Percentiles rank a stretch among this genome's conserved stretches.
phyloP scores from a whole-genome alignment of 2,329 filamentous ascomycete species.

The Aspergillus latus region DNA sequence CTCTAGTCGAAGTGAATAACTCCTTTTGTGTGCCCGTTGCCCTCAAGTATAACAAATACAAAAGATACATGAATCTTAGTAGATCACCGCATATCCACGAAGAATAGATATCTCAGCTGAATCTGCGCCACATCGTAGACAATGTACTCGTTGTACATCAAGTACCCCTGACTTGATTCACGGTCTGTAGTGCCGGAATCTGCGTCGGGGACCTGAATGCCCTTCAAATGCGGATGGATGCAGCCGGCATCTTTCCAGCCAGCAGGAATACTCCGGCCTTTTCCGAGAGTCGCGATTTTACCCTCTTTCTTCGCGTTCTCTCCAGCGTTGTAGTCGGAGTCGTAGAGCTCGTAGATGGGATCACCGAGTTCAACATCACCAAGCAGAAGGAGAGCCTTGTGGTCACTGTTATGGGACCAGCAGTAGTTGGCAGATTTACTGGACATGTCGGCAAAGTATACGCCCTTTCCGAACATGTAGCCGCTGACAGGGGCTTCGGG shows the following conservation, averaged over 20 bases:
- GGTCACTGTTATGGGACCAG: conserved; percentile 57
- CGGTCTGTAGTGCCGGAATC: neutral
- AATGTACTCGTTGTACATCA: conserved; percentile 50
- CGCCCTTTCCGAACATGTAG: conserved; percentile 89
- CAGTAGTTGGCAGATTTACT: conserved; percentile 83
- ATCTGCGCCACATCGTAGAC: conserved; percentile 51
- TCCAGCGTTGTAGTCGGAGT: conserved; percentile 62
- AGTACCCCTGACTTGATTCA: neutral
- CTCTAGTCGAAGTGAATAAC: neutral
- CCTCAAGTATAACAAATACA: neutral
- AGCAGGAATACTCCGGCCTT: conserved; percentile 63
- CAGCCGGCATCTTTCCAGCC: conserved; percentile 73
- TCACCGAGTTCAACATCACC: conserved; percentile 81
- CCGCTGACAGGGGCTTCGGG: conserved; percentile 71
- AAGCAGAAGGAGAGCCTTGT: conserved; percentile 71
- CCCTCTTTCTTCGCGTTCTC: conserved; percentile 61
- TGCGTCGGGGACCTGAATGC: conserved; percentile 61
- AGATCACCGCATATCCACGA: conserved; percentile 39
- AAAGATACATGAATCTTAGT: neutral
- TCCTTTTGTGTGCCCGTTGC: neutral
- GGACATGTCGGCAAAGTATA: conserved; percentile 83
- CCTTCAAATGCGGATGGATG: conserved; percentile 64
- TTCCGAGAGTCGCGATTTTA: conserved; percentile 68
- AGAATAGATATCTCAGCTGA: conserved; percentile 46
- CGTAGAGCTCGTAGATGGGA: conserved; percentile 65